These are phyloP conservation scores for Juncus effusus DNA, from an alignment of 176 grass and related monocot genomes.

Conservation along the genomic window DNA sequence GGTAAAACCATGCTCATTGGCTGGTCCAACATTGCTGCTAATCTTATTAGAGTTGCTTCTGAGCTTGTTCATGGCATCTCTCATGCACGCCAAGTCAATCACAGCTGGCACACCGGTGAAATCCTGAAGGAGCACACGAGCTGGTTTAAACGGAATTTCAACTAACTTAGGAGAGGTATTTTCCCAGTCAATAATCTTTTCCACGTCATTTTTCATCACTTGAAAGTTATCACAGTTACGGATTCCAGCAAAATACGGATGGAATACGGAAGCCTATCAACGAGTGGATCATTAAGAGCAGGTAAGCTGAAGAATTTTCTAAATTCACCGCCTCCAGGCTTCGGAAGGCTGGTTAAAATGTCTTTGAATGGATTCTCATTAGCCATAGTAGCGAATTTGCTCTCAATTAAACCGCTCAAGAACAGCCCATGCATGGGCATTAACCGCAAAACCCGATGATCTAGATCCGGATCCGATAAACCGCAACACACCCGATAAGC, in stretches of 20 bases:
- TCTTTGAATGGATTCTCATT: constrained; percentile 54
- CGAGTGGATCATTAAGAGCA: constrained; percentile 73
- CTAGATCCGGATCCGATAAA: constrained; percentile 4
- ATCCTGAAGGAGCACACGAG: constrained; percentile 91
- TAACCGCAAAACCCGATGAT: not conserved
- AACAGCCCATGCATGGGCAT: constrained; percentile 23
- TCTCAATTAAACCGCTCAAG: constrained; percentile 49
- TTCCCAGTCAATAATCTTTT: constrained; percentile 96
- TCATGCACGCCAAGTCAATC: constrained; percentile 93
- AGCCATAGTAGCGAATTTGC: constrained; percentile 67
- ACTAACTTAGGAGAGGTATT: constrained; percentile 78
- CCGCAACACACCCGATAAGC: constrained; percentile 13
- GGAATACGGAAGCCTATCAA: constrained; percentile 85
- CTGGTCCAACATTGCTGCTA: constrained; percentile 92
- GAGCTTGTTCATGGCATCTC: constrained; percentile 84
- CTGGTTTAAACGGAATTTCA: constrained; percentile 93
- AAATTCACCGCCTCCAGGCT: constrained; percentile 75
- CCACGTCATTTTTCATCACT: constrained; percentile 69
- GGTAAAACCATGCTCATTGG: constrained; percentile 99
- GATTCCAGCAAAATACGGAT: constrained; percentile 83
- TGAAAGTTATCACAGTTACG: constrained; percentile 93
- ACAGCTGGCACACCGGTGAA: constrained; percentile 93
- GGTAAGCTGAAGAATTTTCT: constrained; percentile 85
- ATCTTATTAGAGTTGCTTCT: constrained; percentile 89
- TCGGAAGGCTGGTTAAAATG: constrained; percentile 71